These are phyloP conservation scores for Dimargaris cristalligena DNA, from an alignment of 192 early-diverging fungal genomes.

Conservation along the genomic window DNA sequence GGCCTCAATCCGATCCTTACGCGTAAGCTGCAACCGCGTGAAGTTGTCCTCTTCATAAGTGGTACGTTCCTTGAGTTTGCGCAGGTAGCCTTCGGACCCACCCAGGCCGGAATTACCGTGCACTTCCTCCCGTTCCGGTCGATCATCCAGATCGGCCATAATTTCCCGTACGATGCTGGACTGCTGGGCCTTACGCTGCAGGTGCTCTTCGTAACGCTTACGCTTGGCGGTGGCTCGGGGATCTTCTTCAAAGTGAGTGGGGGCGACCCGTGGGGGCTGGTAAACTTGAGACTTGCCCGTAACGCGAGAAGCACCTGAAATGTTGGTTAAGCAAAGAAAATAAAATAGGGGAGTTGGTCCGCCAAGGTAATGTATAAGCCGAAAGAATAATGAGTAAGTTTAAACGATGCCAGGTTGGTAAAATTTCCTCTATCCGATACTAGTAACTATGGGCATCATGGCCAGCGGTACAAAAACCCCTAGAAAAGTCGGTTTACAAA, in stretches of 20 bases:
- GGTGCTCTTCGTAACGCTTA: slow-evolving; percentile 40
- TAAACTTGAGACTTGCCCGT: slow-evolving; percentile 31
- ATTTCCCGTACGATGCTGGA: slow-evolving; percentile 77
- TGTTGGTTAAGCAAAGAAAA: no score
- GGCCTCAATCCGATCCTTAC: slow-evolving; percentile 56
- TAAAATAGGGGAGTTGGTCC: no score
- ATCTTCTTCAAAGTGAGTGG: slow-evolving; percentile 73
- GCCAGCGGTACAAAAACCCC: slow-evolving; percentile 8
- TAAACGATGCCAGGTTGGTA: slow-evolving; percentile 7
- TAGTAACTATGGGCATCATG: no score
- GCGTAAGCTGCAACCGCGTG: slow-evolving; percentile 47
- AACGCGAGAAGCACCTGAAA: background rate
- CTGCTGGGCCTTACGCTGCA: slow-evolving; percentile 49
- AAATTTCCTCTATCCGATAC: background rate
- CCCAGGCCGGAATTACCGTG: slow-evolving; percentile 54
- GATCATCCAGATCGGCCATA: slow-evolving; percentile 63
- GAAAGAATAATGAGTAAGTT: background rate
- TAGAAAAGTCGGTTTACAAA: slow-evolving; percentile 9
- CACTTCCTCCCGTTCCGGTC: slow-evolving; percentile 58
- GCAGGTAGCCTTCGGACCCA: slow-evolving; percentile 36
- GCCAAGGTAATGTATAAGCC: background rate
- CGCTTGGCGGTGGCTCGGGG: slow-evolving; percentile 30
- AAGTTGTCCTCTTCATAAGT: slow-evolving; percentile 84
- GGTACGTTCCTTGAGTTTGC: slow-evolving; percentile 39
- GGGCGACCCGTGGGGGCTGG: slow-evolving; percentile 65